A percentile compares a stretch with the other conserved stretches of the same genome.
phyloP scores from a whole-genome alignment of 176 grass and related monocot genomes.

The Hordeum marinum region DNA sequence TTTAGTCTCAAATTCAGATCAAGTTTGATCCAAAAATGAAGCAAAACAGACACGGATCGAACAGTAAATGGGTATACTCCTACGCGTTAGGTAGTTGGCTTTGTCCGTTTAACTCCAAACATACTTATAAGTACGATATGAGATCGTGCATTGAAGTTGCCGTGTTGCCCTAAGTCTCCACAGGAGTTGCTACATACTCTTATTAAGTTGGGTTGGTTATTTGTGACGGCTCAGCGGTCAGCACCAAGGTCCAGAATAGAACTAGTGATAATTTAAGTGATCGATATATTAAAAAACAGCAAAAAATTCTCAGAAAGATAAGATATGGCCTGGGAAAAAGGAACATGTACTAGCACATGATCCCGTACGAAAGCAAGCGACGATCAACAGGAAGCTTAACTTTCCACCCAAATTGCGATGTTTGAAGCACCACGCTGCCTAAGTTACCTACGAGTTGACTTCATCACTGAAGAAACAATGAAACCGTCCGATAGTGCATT shows the following conservation, averaged over 20 bases:
- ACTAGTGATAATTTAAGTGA: not conserved
- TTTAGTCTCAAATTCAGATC: too few species aligned
- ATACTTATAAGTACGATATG: too few species aligned
- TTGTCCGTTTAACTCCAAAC: too few species aligned
- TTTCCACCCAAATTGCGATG: not conserved
- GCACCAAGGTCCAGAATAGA: not conserved
- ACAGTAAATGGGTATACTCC: too few species aligned
- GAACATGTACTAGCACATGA: not conserved
- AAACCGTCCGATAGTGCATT: not conserved
- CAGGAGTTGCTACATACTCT: too few species aligned
- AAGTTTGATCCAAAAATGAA: too few species aligned
- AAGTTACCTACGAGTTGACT: constrained; percentile 9
- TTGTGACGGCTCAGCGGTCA: not conserved
- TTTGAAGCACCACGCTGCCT: not conserved
- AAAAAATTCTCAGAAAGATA: not conserved
- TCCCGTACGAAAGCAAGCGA: not conserved
- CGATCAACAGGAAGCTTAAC: not conserved
- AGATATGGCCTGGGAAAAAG: not conserved
- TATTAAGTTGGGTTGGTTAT: not conserved
- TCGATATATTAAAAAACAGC: not conserved
- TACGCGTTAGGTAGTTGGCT: too few species aligned
- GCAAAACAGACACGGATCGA: too few species aligned
- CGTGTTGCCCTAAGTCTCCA: too few species aligned
- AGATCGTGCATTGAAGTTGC: too few species aligned
- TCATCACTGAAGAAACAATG: not conserved